Conservation (phyloP, 495 filamentous ascomycete species). For the Parmelia sp. region DNA sequence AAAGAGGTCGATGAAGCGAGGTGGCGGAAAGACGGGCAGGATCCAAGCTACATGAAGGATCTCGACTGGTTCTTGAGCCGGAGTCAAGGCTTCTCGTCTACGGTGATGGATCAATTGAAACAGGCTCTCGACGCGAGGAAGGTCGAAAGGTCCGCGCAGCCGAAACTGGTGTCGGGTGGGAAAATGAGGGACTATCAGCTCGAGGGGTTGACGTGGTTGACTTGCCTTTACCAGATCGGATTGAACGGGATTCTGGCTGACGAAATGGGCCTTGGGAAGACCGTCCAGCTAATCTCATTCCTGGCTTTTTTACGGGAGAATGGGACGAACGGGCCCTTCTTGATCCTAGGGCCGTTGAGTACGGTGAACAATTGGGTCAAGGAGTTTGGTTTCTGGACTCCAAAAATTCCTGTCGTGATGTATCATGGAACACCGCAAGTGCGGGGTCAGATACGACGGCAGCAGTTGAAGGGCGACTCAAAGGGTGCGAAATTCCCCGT, state of each 20-base stretch:
- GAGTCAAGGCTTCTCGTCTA: constrained; percentile 28
- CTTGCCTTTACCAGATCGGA: constrained; percentile 80
- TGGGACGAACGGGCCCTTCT: constrained; percentile 77
- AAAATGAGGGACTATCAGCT: constrained; percentile 92
- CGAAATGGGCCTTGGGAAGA: constrained; percentile 97
- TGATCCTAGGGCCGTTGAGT: constrained; percentile 84
- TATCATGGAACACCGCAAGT: constrained; percentile 80
- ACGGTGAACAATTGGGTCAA: constrained; percentile 96
- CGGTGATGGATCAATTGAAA: constrained; percentile 27
- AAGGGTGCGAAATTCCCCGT: constrained; percentile 71
- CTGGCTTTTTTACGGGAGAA: constrained; percentile 85
- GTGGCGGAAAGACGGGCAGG: constrained; percentile 18
- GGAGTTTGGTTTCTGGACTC: constrained; percentile 86
- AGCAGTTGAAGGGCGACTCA: constrained; percentile 48
- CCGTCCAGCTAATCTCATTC: constrained; percentile 86
- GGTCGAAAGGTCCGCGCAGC: constrained; percentile 46
- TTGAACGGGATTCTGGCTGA: constrained; percentile 93
- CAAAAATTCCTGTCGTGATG: constrained; percentile 73
- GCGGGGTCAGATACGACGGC: constrained; percentile 62
- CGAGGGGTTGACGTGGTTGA: constrained; percentile 90
- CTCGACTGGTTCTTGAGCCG: constrained; percentile 28
- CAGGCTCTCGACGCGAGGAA: constrained; percentile 24
- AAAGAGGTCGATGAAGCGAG: constrained; percentile 23
- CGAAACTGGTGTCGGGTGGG: constrained; percentile 75
- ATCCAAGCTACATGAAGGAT: constrained; percentile 17